Conservation (phyloP, 345 rosid species). For the Pistacia atlantica region DNA sequence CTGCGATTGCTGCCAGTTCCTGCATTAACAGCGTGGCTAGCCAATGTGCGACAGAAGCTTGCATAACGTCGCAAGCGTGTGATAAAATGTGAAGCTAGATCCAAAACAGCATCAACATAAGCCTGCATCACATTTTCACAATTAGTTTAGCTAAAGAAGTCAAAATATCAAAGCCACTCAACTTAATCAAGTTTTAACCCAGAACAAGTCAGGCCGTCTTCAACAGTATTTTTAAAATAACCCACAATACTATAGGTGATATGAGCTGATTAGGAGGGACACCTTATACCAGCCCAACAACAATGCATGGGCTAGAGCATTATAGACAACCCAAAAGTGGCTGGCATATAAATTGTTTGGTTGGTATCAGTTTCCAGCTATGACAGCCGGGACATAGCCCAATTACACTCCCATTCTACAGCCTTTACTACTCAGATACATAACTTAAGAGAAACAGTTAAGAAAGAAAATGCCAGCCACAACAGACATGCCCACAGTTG, state of each 20-base stretch:
- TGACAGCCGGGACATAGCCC: background rate
- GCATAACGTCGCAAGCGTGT: constrained; percentile 97
- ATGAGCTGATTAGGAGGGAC: background rate
- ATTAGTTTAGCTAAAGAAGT: constrained; percentile 23
- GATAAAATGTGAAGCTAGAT: constrained; percentile 97
- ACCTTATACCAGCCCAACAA: background rate
- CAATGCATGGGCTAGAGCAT: background rate
- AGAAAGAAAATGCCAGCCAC: background rate
- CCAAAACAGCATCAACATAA: constrained; percentile 97
- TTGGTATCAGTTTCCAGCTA: background rate
- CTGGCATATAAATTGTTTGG: background rate
- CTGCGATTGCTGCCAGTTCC: constrained; percentile 89
- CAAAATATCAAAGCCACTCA: constrained; percentile 7
- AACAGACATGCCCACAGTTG: background rate
- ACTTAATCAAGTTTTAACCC: background rate
- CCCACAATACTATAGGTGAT: background rate
- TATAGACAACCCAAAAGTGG: constrained; percentile 7
- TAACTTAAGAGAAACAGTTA: background rate
- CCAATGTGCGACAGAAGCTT: constrained; percentile 98
- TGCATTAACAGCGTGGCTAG: constrained; percentile 92
- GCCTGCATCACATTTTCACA: constrained; percentile 56
- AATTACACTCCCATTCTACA: background rate
- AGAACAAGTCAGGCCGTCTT: background rate
- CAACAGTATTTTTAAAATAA: background rate
- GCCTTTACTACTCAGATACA: background rate